Conservation (phyloP, 345 rosid species). For the Boechera divaricarpa region DNA sequence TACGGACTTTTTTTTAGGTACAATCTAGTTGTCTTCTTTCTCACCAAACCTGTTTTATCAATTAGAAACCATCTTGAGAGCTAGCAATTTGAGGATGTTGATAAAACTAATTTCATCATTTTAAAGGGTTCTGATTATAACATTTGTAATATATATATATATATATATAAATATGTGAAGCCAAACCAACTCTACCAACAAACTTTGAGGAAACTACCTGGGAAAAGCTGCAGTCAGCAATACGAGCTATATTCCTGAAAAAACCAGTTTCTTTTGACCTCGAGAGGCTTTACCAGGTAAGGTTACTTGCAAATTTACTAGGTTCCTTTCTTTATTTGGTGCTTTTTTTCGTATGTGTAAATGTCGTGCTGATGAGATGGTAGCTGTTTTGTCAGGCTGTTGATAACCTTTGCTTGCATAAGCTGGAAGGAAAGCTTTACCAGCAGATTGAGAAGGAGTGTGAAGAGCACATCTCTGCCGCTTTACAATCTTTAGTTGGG, state of each 20-base stretch:
- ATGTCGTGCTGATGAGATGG: constrained; percentile 25
- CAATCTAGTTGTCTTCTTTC: constrained; percentile 5
- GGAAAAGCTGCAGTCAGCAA: constrained; percentile 90
- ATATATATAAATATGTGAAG: constrained; percentile 49
- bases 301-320: not conserved
- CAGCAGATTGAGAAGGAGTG: constrained; percentile 88
- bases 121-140: constrained; percentile 9
- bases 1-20: constrained; percentile 3
- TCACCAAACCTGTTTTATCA: not conserved
- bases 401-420: constrained; percentile 85
- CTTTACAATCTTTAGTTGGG: constrained; percentile 83
- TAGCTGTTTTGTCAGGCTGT: constrained; percentile 68
- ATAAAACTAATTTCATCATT: not conserved
- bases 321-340: not conserved
- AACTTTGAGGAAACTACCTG: constrained; percentile 93
- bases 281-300: constrained; percentile 90
- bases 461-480: constrained; percentile 76
- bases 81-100: too few species aligned
- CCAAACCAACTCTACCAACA: constrained; percentile 79
- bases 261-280: constrained; percentile 71
- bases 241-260: constrained; percentile 90
- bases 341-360: constrained; percentile 17
- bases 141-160: constrained; percentile 27
- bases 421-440: constrained; percentile 90
- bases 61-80: not conserved